These are phyloP conservation scores for Neurospora crassa DNA, from an alignment of 2,329 filamentous ascomycete genomes.

Conservation along the genomic window DNA sequence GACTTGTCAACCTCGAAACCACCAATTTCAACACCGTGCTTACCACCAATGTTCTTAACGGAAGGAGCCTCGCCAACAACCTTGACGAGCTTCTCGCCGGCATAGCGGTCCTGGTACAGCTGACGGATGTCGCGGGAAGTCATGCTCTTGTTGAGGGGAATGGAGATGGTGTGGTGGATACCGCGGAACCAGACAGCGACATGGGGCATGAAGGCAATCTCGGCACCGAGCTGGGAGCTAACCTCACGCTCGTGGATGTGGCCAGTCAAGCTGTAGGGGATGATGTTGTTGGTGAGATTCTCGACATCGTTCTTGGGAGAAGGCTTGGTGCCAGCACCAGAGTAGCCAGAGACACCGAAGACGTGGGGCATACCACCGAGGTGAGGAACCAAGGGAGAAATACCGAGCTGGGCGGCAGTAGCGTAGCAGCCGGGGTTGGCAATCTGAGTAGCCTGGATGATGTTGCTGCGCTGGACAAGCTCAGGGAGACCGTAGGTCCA, in stretches of 20 bases:
- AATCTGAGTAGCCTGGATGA: constrained; percentile 72
- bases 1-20: constrained; percentile 87
- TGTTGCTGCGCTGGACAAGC: constrained; percentile 64
- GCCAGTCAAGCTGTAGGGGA: constrained; percentile 83
- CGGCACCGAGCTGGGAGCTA: constrained; percentile 60
- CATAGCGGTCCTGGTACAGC: constrained; percentile 92
- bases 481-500: constrained; percentile 93
- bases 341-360: constrained; percentile 91
- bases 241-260: constrained; percentile 96
- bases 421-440: constrained; percentile 93
- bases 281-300: constrained; percentile 74
- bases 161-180: constrained; percentile 84
- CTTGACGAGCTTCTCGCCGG: constrained; percentile 91
- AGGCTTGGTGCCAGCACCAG: constrained; percentile 88
- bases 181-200: constrained; percentile 97
- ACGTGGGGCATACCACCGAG: constrained; percentile 71
- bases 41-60: constrained; percentile 75
- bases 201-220: constrained; percentile 83
- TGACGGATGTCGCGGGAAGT: constrained; percentile 85
- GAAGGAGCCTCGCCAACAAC: constrained; percentile 78
- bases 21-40: constrained; percentile 88
- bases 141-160: constrained; percentile 80
- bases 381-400: constrained; percentile 69
- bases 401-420: constrained; percentile 82
- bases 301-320: constrained; percentile 87